phyloP scores from a whole-genome alignment of 192 early-diverging fungal species.

The Rhizophagus sp. region DNA sequence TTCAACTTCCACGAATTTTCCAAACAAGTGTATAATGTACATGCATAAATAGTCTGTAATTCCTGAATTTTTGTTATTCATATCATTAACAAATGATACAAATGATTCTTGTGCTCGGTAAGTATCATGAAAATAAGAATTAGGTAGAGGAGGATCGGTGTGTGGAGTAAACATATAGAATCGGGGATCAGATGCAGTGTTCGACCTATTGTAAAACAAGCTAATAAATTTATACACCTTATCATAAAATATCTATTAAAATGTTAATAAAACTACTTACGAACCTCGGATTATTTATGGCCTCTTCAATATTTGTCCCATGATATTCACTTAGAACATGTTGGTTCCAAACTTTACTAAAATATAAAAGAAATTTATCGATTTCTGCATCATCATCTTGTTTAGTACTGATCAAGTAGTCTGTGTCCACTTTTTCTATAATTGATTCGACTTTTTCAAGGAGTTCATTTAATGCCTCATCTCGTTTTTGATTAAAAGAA shows the following conservation, averaged over 20 bases:
- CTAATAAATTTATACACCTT: not conserved
- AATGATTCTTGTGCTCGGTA: not conserved
- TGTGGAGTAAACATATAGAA: constrained; percentile 10
- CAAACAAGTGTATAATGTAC: constrained; percentile 4
- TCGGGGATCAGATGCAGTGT: not conserved
- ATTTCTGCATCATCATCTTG: not conserved
- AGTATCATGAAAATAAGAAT: constrained; percentile 6
- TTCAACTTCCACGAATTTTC: not conserved
- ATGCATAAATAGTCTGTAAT: constrained; percentile 16
- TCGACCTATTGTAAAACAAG: not conserved
- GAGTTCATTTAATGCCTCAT: not conserved
- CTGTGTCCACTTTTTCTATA: not conserved
- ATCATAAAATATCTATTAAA: not conserved
- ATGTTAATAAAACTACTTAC: not conserved
- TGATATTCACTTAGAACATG: not conserved
- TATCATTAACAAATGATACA: not conserved
- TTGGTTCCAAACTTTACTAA: constrained; percentile 8
- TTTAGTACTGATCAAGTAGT: not conserved
- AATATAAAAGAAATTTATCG: constrained; percentile 11
- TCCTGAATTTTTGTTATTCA: constrained; percentile 14
- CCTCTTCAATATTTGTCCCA: not conserved
- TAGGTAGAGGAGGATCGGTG: not conserved
- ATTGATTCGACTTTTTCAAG: not conserved
- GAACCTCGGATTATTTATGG: constrained; percentile 11
- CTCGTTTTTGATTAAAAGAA: constrained; percentile 13